Percentiles rank a stretch among this genome's conserved stretches.
These are phyloP conservation scores for Magnolia kwangsiensis DNA, from an alignment of 164 flowering plant genomes.

Conservation along the genomic window DNA sequence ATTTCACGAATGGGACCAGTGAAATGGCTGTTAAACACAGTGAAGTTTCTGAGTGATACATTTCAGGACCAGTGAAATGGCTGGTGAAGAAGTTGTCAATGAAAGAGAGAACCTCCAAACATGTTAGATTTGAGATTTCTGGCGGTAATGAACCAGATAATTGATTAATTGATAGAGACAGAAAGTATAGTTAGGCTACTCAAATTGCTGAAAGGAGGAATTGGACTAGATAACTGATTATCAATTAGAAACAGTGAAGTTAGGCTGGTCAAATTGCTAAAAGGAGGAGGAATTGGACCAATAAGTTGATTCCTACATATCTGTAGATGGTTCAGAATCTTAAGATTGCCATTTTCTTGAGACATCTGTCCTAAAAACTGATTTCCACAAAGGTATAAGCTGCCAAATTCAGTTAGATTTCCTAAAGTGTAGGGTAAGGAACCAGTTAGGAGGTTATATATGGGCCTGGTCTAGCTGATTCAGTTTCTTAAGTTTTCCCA, in stretches of 20 bases:
- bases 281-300: background rate
- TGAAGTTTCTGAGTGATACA: slow-evolving; percentile 15
- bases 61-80: slow-evolving; percentile 25
- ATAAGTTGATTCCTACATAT: background rate
- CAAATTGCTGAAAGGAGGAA: background rate
- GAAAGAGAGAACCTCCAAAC: background rate
- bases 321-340: background rate
- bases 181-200: too few relatives aligned
- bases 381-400: too few relatives aligned
- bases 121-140: background rate
- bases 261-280: background rate
- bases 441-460: too few relatives aligned
- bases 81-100: slow-evolving; percentile 52
- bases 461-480: too few relatives aligned
- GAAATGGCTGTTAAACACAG: slow-evolving; percentile 42
- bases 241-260: background rate
- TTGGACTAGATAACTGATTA: background rate
- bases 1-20: slow-evolving; percentile 45
- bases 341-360: slow-evolving; percentile 32
- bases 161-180: background rate
- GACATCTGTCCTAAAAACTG: too few relatives aligned
- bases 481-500: too few relatives aligned
- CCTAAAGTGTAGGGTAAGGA: background rate
- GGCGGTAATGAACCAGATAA: background rate
- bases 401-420: background rate